phyloP scores from a whole-genome alignment of 331 rosid genomes.

The Pyracantha coccinea region DNA sequence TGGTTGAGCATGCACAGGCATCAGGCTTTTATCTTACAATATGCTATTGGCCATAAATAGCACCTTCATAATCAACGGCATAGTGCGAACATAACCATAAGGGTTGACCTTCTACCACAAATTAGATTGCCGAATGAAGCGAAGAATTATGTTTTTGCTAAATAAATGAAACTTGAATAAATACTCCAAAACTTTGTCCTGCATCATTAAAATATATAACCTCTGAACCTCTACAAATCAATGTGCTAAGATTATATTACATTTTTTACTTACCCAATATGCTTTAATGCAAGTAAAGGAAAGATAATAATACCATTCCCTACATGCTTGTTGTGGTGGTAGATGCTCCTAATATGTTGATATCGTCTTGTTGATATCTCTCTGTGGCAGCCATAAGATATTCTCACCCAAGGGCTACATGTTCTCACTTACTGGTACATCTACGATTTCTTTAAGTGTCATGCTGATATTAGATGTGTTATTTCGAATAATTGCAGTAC shows the following conservation, averaged over 20 bases:
- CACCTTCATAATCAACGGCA: neutral
- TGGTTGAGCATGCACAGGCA: neutral
- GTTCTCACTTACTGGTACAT: conserved; percentile 3
- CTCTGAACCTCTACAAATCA: neutral
- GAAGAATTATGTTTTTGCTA: neutral
- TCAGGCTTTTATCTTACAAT: neutral
- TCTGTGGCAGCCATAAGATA: neutral
- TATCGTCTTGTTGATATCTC: neutral
- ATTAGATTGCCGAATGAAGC: neutral
- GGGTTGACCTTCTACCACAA: too few relatives aligned
- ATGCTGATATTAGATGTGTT: conserved; percentile 26
- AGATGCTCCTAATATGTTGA: neutral
- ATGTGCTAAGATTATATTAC: neutral
- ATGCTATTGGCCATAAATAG: neutral
- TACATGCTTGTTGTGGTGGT: neutral
- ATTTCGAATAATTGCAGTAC: conserved; percentile 61
- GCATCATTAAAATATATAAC: neutral
- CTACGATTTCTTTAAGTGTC: neutral
- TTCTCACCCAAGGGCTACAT: neutral
- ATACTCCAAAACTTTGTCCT: neutral
- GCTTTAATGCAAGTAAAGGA: neutral
- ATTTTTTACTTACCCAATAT: neutral
- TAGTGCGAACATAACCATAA: too few relatives aligned
- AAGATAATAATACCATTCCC: neutral
- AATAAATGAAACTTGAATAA: neutral